These are phyloP conservation scores for Chiua virens DNA, from an alignment of 768 basidiomycete genomes.

Conservation along the genomic window DNA sequence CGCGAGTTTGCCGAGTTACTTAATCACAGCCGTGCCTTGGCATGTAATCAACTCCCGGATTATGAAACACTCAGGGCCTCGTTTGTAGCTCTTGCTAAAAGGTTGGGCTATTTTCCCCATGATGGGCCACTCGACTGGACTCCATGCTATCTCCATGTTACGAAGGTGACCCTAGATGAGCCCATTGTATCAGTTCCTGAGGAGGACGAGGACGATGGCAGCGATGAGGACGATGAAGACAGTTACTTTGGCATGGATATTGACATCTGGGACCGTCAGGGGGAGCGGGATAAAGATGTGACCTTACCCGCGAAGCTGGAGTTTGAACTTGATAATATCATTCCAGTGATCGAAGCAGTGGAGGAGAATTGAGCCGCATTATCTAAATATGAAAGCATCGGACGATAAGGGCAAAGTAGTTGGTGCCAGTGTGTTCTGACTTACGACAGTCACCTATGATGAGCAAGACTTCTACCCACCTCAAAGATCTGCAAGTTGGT, in stretches of 20 bases:
- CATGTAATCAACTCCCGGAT: not conserved
- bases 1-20: not conserved
- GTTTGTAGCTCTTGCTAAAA: not conserved
- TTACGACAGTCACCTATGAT: not conserved
- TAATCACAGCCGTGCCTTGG: not conserved
- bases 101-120: not conserved
- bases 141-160: not conserved
- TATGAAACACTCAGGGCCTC: not conserved
- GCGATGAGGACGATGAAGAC: not conserved
- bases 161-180: not conserved
- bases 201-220: not conserved
- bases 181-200: not conserved
- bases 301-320: not conserved
- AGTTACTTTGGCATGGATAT: not conserved
- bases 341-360: not conserved
- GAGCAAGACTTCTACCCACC: not conserved
- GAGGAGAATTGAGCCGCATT: not conserved
- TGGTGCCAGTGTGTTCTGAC: too few species aligned
- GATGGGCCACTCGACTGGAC: not conserved
- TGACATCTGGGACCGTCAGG: not conserved
- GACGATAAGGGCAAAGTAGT: too few species aligned
- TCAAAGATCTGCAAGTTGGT: not conserved
- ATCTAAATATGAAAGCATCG: too few species aligned
- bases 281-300: not conserved
- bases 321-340: not conserved